Evolutionary conservation across 306 rosid species (phyloP).

Genomic region (Acacia melanoxylon): DNA sequence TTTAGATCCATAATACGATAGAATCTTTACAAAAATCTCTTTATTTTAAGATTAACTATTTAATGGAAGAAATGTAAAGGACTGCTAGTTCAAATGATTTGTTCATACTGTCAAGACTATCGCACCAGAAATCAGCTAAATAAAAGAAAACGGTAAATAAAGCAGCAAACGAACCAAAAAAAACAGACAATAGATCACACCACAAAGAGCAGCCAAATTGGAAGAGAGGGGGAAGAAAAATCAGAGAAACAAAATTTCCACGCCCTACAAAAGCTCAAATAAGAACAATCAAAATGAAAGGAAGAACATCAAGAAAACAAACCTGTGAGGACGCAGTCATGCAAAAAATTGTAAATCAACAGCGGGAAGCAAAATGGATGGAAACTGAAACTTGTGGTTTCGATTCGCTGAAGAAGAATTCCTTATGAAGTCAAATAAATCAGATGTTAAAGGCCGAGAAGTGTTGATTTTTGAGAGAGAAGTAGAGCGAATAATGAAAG

Average conservation of each 20-base stretch:
- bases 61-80: neutral
- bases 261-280: neutral
- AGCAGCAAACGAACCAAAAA: conserved; percentile 11
- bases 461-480: conserved; percentile 32
- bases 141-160: conserved; percentile 10
- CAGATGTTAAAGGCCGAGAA: conserved; percentile 29
- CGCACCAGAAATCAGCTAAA: neutral
- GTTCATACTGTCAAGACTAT: neutral
- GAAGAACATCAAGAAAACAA: conserved; percentile 10
- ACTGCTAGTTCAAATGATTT: neutral
- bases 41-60: neutral
- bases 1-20: conserved; percentile 43
- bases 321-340: conserved; percentile 38
- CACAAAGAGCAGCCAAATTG: neutral
- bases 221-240: neutral
- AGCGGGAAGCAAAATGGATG: conserved; percentile 24
- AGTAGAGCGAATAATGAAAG: conserved; percentile 13
- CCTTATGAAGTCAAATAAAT: conserved; percentile 50
- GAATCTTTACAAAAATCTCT: neutral
- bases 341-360: conserved; percentile 34
- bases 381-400: conserved; percentile 31
- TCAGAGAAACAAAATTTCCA: neutral
- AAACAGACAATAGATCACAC: neutral
- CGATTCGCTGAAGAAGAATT: conserved; percentile 28
- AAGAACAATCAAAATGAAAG: conserved; percentile 1